These are phyloP conservation scores for Yarrowia deformans DNA, from an alignment of 805 yeast genomes.

Conservation along the genomic window DNA sequence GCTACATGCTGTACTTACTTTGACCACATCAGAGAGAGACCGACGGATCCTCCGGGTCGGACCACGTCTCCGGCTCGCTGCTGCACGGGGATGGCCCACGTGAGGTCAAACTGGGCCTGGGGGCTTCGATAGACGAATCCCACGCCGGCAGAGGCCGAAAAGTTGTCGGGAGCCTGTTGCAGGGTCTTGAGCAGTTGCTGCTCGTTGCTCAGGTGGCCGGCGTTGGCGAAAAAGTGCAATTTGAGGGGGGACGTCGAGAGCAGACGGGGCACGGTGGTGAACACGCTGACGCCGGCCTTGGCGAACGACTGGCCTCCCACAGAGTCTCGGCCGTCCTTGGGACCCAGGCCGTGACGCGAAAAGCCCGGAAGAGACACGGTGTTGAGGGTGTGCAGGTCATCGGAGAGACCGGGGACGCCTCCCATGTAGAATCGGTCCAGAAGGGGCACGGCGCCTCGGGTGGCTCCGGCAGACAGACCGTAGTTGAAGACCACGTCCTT, in stretches of 20 bases:
- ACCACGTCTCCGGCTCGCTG: conserved; percentile 34
- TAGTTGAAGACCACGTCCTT: conserved; percentile 33
- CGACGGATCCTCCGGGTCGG: conserved; percentile 32
- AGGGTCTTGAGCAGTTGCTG: conserved; percentile 21
- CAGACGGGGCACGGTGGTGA: conserved; percentile 25
- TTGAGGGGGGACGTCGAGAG: conserved; percentile 21
- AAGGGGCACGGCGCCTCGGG: conserved; percentile 34
- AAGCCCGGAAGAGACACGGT: conserved; percentile 34
- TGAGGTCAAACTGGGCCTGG: conserved; percentile 36
- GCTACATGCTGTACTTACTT: conserved; percentile 34
- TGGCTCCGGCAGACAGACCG: conserved; percentile 27
- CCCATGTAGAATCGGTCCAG: conserved; percentile 39
- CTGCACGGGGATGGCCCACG: conserved; percentile 39
- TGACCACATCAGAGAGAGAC: conserved; percentile 30
- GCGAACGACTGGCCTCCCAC: conserved; percentile 39
- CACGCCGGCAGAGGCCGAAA: conserved; percentile 36
- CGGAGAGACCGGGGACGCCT: conserved; percentile 28
- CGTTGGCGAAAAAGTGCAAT: conserved; percentile 36
- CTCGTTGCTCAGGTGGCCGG: conserved; percentile 34
- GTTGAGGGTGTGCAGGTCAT: conserved; percentile 34
- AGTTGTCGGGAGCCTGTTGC: conserved; percentile 23
- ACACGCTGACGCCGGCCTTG: conserved; percentile 29
- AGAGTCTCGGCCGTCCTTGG: conserved; percentile 37
- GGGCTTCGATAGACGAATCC: conserved; percentile 35
- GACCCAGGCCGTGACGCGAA: conserved; percentile 36